A percentile compares a stretch with the other conserved stretches of the same genome.
phyloP scores from a whole-genome alignment of 257 asterid species.

The Nicotiana benthamiana region DNA sequence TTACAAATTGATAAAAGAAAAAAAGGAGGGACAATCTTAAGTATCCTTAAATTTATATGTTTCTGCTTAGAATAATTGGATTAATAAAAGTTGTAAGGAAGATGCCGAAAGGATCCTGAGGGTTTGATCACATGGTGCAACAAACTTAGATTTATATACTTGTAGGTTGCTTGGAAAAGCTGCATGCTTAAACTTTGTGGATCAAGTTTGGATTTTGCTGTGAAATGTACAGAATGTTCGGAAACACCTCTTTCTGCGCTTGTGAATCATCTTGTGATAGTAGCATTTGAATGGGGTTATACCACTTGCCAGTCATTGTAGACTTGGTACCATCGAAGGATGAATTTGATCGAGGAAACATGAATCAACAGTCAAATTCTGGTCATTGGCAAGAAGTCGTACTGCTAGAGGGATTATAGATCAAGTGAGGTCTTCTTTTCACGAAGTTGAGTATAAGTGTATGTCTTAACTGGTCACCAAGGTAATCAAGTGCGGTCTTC shows the following conservation, averaged over 20 bases:
- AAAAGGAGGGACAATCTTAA: background rate
- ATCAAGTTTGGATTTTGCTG: background rate
- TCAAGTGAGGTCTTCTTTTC: background rate
- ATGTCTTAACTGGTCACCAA: background rate
- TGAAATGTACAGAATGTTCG: background rate
- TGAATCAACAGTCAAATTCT: background rate
- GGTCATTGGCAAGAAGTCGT: background rate
- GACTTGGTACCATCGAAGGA: background rate
- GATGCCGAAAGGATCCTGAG: background rate
- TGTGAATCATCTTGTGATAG: background rate
- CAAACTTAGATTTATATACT: background rate
- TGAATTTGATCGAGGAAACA: background rate
- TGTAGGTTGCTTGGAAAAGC: background rate
- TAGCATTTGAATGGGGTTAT: background rate
- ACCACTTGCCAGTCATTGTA: background rate
- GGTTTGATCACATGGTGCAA: background rate
- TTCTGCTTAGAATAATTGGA: background rate
- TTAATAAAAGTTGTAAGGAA: background rate
- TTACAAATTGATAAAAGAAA: background rate
- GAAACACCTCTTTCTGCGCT: background rate
- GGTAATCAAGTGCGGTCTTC: background rate
- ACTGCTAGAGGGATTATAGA: background rate
- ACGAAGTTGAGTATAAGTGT: background rate
- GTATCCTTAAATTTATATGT: background rate
- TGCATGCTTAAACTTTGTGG: background rate